Conservation (phyloP, 2,329 filamentous ascomycete genomes). For the Talaromyces marneffei region DNA sequence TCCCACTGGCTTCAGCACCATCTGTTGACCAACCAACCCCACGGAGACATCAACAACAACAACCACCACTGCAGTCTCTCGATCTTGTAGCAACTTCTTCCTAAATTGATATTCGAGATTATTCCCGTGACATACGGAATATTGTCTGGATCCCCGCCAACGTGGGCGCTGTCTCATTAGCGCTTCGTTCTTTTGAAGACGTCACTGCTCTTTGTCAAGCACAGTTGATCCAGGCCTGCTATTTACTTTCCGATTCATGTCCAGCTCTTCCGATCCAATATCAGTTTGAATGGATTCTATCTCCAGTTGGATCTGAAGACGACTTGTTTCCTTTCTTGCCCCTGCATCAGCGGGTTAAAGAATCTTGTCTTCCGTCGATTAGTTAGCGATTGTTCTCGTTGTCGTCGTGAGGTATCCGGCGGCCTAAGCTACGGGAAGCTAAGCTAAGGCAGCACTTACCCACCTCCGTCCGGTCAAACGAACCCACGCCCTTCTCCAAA, state of each 20-base stretch:
- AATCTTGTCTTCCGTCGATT: neutral
- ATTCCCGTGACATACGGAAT: neutral
- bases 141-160: neutral
- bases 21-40: neutral
- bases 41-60: neutral
- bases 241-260: neutral
- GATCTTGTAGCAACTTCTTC: neutral
- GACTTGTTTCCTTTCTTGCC: neutral
- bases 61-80: too few species aligned
- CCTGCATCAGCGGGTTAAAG: neutral
- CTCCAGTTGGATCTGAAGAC: neutral
- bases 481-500: slow-evolving; percentile 1
- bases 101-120: neutral
- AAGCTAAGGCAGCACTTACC: neutral
- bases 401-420: neutral
- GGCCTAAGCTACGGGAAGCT: slow-evolving; percentile 1
- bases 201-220: neutral
- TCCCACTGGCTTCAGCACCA: neutral
- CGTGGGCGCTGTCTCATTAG: neutral
- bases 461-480: neutral
- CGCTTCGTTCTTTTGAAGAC: slow-evolving; percentile 1
- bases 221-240: neutral
- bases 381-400: neutral
- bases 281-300: neutral
- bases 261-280: neutral